Conservation (phyloP, 306 rosid genomes). For the barrel medic (Medicago truncatula) region DNA sequence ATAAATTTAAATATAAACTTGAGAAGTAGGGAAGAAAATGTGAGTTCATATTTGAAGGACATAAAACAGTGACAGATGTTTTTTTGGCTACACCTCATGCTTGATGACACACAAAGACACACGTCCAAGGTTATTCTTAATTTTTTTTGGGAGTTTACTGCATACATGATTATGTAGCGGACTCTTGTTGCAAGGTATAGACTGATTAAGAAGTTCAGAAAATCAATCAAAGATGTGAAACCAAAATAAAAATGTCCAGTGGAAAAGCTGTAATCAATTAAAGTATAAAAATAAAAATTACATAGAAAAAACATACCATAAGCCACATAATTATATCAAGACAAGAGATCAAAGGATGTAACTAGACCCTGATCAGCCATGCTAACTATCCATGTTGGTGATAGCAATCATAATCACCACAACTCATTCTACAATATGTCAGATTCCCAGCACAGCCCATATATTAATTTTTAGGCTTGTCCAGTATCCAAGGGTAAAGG, state of each 20-base stretch:
- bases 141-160: background rate
- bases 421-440: slow-evolving; percentile 18
- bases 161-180: slow-evolving; percentile 1
- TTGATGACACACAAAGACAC: slow-evolving; percentile 6
- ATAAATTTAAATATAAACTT: too few relatives aligned
- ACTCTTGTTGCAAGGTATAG: slow-evolving; percentile 4
- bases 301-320: slow-evolving; percentile 15
- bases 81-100: slow-evolving; percentile 7
- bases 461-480: slow-evolving; percentile 28
- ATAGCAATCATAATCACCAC: slow-evolving; percentile 35
- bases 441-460: slow-evolving; percentile 24
- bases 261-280: background rate
- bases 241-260: slow-evolving; percentile 11
- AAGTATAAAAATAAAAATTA: background rate
- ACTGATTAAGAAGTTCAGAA: slow-evolving; percentile 3
- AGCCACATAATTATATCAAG: slow-evolving; percentile 9
- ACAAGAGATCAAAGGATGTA: slow-evolving; percentile 20
- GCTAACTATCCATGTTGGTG: slow-evolving; percentile 28
- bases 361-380: slow-evolving; percentile 10
- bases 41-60: background rate
- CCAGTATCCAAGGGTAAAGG: slow-evolving; percentile 19
- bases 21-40: background rate
- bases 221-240: background rate
- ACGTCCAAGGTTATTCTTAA: slow-evolving; percentile 1
- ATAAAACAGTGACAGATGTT: slow-evolving; percentile 25